Base-by-base conservation (phyloP, 177 flowering plant species). In the Vitis hybrid region DNA sequence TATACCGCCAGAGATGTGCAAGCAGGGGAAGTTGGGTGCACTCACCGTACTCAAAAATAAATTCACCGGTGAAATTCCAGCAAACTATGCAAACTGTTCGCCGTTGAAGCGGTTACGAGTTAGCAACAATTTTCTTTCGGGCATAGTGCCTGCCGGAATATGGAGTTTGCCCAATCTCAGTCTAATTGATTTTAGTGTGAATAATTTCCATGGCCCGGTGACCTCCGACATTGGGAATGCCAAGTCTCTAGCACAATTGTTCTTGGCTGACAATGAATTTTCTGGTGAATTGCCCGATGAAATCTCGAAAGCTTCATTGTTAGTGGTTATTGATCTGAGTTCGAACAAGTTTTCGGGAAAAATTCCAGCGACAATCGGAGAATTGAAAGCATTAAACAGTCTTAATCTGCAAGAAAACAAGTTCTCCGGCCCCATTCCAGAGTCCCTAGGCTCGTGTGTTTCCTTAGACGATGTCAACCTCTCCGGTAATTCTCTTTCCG, bases 1-100 rank as follows among this genome's bases (percentile, higher is more conserved):
- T 2, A 85, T 93, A 18, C 98, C 98, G 9, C 91, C 93, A 0
- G 89, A 86, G 14, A 89, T 91, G 97, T 93, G 98, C 82, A 86
- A 81, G 71, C 71, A 77, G 5, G 93, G 90, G 14, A 71, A 65
- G 61, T 79, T 93, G 88, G 60, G 9, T 15, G 68, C 71, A 22
- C 71, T 92, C 13, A 82, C 89, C 2, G 2, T 92, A 34, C 76
- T 90, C 0, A 78, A 87, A 51, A 92, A 92, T 76, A 73, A 68
- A 1, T 78, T 90, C 77, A 78, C 85, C 5, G 98, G 98, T 19
- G 74, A 63, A 15, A 73, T 93, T 18, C 98, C 98, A 5, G 87
- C 71, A 1, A 83, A 2, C 59, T 93, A 93, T 53, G 87, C 80
- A 1, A 77, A 78, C 49, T 93, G 97, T 71, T 45, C 59, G 68